These are phyloP conservation scores for Rhodosporidiobolus sp. DNA, from an alignment of 768 basidiomycete genomes.

Conservation along the genomic window DNA sequence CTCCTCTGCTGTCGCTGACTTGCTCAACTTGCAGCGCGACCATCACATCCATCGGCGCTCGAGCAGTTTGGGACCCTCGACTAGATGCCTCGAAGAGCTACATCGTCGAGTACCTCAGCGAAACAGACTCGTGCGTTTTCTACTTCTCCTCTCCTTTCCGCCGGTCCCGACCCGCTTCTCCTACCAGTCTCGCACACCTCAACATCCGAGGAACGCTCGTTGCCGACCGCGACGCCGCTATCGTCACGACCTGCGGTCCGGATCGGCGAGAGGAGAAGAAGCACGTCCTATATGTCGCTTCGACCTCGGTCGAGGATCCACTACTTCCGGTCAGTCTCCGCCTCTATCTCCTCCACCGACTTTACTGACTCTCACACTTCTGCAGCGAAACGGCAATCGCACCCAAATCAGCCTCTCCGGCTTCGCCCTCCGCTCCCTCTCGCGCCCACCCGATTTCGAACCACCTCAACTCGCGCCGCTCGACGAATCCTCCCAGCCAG, in stretches of 20 bases:
- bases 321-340: slow-evolving; percentile 28
- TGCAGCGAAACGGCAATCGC: background rate
- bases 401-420: slow-evolving; percentile 26
- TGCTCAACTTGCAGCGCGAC: background rate
- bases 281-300: slow-evolving; percentile 16
- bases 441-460: slow-evolving; percentile 29
- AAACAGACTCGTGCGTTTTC: slow-evolving; percentile 7
- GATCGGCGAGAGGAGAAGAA: slow-evolving; percentile 1
- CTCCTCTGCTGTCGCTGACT: background rate
- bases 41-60: slow-evolving; percentile 6
- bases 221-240: slow-evolving; percentile 20
- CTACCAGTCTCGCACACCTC: slow-evolving; percentile 9
- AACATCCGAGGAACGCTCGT: slow-evolving; percentile 9
- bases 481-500: background rate
- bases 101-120: slow-evolving; percentile 6
- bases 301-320: slow-evolving; percentile 21
- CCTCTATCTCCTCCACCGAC: too few species aligned
- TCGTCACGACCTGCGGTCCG: background rate
- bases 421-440: slow-evolving; percentile 20
- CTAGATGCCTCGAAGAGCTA: slow-evolving; percentile 8
- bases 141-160: background rate
- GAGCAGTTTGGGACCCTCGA: slow-evolving; percentile 29
- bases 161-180: background rate
- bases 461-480: background rate
- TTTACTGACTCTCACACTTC: too few species aligned